phyloP scores from a whole-genome alignment of 192 early-diverging fungal species.

The Coemansia sp. region DNA sequence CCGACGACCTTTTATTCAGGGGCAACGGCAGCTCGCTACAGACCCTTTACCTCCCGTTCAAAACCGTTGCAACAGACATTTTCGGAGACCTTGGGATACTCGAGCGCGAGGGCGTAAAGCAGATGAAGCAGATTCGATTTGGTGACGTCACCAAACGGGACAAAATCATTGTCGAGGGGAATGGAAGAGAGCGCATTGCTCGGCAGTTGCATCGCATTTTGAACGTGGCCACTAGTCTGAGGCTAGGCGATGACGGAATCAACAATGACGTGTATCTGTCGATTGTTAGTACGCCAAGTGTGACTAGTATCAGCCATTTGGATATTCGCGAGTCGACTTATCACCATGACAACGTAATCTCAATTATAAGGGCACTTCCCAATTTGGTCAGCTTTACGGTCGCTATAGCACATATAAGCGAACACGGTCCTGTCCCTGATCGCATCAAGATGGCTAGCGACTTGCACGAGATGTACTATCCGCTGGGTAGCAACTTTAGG shows the following conservation, averaged over 20 bases:
- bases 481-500: neutral
- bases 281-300: neutral
- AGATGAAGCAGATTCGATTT: neutral
- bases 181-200: neutral
- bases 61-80: neutral
- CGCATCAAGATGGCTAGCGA: neutral
- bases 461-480: neutral
- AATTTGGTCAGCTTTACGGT: neutral
- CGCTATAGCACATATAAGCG: neutral
- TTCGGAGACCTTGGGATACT: neutral
- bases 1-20: neutral
- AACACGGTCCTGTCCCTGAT: neutral
- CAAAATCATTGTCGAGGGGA: neutral
- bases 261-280: neutral
- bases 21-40: neutral
- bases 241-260: neutral
- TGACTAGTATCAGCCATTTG: neutral
- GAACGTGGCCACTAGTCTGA: neutral
- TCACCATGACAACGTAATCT: neutral
- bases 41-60: neutral
- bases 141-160: neutral
- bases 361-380: neutral
- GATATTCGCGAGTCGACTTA: neutral
- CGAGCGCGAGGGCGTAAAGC: neutral
- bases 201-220: neutral